Conservation (phyloP, 805 yeast species). For the Ascoidea asiatica region DNA sequence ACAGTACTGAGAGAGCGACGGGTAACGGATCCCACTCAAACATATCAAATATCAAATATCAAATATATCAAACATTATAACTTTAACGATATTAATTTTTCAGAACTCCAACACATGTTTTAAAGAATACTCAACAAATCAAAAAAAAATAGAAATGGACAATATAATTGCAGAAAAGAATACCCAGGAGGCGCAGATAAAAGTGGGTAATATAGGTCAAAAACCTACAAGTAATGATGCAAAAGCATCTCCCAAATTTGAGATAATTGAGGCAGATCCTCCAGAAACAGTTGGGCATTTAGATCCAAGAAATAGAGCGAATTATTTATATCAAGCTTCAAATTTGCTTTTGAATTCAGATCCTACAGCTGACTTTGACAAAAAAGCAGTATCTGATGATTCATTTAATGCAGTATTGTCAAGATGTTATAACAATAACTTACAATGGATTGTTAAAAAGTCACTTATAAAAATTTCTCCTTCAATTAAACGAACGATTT, state of each 20-base stretch:
- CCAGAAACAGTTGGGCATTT: neutral
- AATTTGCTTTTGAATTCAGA: neutral
- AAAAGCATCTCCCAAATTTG: neutral
- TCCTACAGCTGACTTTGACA: no score
- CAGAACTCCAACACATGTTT: no score
- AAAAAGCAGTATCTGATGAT: neutral
- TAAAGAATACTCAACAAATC: no score
- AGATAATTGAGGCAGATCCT: neutral
- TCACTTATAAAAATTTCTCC: slow-evolving; percentile 20
- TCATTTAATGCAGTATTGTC: neutral
- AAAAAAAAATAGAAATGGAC: no score
- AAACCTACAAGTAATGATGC: neutral
- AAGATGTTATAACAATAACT: neutral
- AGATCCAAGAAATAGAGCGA: neutral
- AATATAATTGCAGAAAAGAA: no score
- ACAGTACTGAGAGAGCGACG: no score
- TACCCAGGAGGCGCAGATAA: no score
- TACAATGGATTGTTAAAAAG: neutral
- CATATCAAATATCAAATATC: no score
- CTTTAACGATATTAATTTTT: no score
- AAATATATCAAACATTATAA: no score
- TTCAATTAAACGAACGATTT: slow-evolving; percentile 47
- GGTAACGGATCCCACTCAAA: no score
- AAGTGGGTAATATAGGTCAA: no score
- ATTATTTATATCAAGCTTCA: neutral